phyloP scores from a whole-genome alignment of 2,329 filamentous ascomycete genomes.

The Incumbomyces delicatus region DNA sequence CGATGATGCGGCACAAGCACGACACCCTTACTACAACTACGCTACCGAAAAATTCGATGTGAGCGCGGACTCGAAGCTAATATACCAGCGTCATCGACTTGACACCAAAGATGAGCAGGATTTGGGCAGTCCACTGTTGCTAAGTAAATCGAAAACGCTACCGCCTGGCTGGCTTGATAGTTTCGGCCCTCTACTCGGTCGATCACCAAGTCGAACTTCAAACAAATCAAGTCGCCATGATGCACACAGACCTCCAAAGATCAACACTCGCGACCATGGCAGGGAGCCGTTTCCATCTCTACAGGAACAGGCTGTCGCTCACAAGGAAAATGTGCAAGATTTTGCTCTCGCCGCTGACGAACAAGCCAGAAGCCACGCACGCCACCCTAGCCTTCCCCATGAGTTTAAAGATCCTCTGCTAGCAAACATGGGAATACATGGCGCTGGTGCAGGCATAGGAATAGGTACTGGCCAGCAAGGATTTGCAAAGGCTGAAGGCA shows the following conservation, averaged over 20 bases:
- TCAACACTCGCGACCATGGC: slow-evolving; percentile 8
- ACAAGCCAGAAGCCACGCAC: slow-evolving; percentile 38
- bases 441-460: slow-evolving; percentile 49
- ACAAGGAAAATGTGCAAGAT: slow-evolving; percentile 17
- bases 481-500: slow-evolving; percentile 62
- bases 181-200: slow-evolving; percentile 14
- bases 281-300: slow-evolving; percentile 16
- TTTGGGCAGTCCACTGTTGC: slow-evolving; percentile 24
- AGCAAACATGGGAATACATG: slow-evolving; percentile 46
- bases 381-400: slow-evolving; percentile 44
- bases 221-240: slow-evolving; percentile 9
- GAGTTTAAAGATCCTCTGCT: slow-evolving; percentile 46
- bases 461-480: slow-evolving; percentile 53
- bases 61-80: slow-evolving; percentile 87
- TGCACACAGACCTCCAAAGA: background rate
- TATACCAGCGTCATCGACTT: slow-evolving; percentile 81
- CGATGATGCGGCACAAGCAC: slow-evolving; percentile 8
- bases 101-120: slow-evolving; percentile 34
- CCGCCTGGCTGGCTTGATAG: slow-evolving; percentile 10
- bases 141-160: slow-evolving; percentile 24
- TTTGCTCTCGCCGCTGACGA: slow-evolving; percentile 38
- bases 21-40: slow-evolving; percentile 73
- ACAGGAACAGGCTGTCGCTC: slow-evolving; percentile 11
- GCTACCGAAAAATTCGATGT: slow-evolving; percentile 90
- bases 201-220: slow-evolving; percentile 21